phyloP scores from a whole-genome alignment of 352 stramenopile genomes.

The Pythium aquatile region DNA sequence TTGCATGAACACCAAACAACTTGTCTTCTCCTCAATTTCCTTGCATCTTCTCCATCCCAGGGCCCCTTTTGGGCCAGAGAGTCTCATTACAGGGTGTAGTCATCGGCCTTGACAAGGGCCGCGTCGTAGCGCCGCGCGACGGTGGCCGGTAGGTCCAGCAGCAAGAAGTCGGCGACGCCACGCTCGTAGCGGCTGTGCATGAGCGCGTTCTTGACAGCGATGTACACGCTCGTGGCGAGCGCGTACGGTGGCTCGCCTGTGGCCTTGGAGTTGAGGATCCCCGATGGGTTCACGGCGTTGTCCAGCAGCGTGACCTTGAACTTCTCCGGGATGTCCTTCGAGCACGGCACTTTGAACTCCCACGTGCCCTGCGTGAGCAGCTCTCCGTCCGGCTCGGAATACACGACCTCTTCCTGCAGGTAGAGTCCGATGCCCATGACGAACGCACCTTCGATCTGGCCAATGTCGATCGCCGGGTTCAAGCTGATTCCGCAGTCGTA shows the following conservation, averaged over 20 bases:
- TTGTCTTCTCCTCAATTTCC: background rate
- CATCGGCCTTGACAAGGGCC: slow-evolving; percentile 22
- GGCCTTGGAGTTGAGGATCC: slow-evolving; percentile 46
- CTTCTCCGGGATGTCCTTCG: slow-evolving; percentile 40
- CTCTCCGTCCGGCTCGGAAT: slow-evolving; percentile 21
- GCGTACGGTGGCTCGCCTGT: slow-evolving; percentile 47
- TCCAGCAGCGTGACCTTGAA: slow-evolving; percentile 48
- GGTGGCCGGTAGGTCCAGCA: slow-evolving; percentile 44
- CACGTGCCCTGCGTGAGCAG: slow-evolving; percentile 46
- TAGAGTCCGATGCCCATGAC: slow-evolving; percentile 57
- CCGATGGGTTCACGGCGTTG: slow-evolving; percentile 29
- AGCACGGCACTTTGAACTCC: slow-evolving; percentile 51
- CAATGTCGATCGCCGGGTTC: slow-evolving; percentile 56
- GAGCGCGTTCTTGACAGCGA: slow-evolving; percentile 42
- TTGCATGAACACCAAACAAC: slow-evolving; percentile 12
- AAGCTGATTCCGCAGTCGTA: slow-evolving; percentile 57
- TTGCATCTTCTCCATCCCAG: background rate
- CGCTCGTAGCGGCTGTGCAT: slow-evolving; percentile 35
- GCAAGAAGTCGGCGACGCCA: slow-evolving; percentile 33
- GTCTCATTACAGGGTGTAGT: slow-evolving; percentile 29
- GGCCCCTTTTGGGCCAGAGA: too few species aligned
- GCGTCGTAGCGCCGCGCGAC: slow-evolving; percentile 39
- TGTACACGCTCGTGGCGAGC: slow-evolving; percentile 39
- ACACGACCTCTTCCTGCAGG: slow-evolving; percentile 44
- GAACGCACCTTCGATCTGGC: slow-evolving; percentile 63